phyloP scores from a whole-genome alignment of 371 early-diverging fungal species.

The Mucor saturninus region DNA sequence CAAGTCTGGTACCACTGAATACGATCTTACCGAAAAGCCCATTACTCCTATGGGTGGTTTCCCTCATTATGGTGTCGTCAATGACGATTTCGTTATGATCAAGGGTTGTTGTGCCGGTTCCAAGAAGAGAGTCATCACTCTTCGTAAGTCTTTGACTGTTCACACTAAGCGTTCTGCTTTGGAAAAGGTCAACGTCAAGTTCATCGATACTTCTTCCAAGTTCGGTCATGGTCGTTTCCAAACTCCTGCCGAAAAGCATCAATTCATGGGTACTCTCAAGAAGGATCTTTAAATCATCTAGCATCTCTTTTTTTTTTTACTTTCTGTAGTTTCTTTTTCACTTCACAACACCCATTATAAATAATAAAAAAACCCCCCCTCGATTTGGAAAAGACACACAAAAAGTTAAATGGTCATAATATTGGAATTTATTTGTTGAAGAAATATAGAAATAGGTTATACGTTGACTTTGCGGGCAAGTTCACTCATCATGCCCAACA shows the following conservation, averaged over 20 bases:
- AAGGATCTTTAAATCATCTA: constrained; percentile 62
- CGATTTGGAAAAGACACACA: constrained; percentile 1
- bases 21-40: constrained; percentile 96
- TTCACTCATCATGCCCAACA: constrained; percentile 71
- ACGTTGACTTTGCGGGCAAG: constrained; percentile 60
- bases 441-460: constrained; percentile 11
- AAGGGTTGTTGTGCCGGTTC: constrained; percentile 99
- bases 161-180: constrained; percentile 95
- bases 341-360: neutral
- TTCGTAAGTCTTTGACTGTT: constrained; percentile 97
- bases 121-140: constrained; percentile 97
- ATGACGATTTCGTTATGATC: constrained; percentile 98
- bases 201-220: constrained; percentile 99
- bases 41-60: constrained; percentile 99
- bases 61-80: constrained; percentile 99
- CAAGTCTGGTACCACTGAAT: constrained; percentile 93
- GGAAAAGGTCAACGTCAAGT: constrained; percentile 96
- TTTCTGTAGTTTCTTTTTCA: constrained; percentile 1
- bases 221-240: constrained; percentile 99
- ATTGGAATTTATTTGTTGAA: neutral
- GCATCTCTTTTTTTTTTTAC: neutral
- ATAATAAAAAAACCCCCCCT: neutral
- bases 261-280: constrained; percentile 96
- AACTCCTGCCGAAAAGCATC: constrained; percentile 97
- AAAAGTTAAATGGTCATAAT: neutral